Evolutionary conservation across 1,284 basidiomycete species (phyloP).

Genomic region (Exsudoporus floridanus): DNA sequence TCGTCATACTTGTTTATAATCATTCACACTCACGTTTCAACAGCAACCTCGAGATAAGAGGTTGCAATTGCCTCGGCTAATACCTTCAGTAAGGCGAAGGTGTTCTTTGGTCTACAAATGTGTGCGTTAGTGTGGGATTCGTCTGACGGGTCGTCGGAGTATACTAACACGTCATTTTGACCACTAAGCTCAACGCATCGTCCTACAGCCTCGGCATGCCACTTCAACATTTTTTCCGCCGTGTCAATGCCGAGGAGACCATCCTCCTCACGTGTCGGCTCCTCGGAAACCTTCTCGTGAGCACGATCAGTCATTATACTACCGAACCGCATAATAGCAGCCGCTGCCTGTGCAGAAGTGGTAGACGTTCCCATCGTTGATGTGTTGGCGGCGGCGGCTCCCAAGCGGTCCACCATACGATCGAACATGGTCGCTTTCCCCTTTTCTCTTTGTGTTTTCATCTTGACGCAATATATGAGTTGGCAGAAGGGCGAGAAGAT

Average conservation of each 20-base stretch:
- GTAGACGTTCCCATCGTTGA: constrained; percentile 57
- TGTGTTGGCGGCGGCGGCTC: constrained; percentile 70
- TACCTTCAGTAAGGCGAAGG: constrained; percentile 81
- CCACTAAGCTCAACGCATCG: constrained; percentile 86
- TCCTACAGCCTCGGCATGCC: constrained; percentile 95
- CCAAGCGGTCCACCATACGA: constrained; percentile 89
- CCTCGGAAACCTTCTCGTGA: constrained; percentile 60
- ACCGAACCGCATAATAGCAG: constrained; percentile 79
- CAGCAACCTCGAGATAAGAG: constrained; percentile 86
- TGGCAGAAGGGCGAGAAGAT: constrained; percentile 10
- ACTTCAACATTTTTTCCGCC: constrained; percentile 88
- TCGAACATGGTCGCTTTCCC: constrained; percentile 88
- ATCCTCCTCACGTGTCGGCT: constrained; percentile 76
- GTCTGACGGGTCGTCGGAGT: not conserved
- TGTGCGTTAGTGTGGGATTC: constrained; percentile 1
- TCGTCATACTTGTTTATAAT: not conserved
- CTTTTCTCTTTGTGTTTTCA: constrained; percentile 63
- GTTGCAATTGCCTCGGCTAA: constrained; percentile 87
- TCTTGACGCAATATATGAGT: constrained; percentile 41
- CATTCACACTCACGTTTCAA: constrained; percentile 74
- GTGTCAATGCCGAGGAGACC: constrained; percentile 73
- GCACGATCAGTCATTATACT: constrained; percentile 61
- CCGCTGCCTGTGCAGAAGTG: constrained; percentile 77
- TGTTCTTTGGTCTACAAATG: constrained; percentile 79
- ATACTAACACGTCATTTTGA: constrained; percentile 76